These are phyloP conservation scores for Didymella glomerata DNA, from an alignment of 2,329 filamentous ascomycete genomes.

Conservation along the genomic window DNA sequence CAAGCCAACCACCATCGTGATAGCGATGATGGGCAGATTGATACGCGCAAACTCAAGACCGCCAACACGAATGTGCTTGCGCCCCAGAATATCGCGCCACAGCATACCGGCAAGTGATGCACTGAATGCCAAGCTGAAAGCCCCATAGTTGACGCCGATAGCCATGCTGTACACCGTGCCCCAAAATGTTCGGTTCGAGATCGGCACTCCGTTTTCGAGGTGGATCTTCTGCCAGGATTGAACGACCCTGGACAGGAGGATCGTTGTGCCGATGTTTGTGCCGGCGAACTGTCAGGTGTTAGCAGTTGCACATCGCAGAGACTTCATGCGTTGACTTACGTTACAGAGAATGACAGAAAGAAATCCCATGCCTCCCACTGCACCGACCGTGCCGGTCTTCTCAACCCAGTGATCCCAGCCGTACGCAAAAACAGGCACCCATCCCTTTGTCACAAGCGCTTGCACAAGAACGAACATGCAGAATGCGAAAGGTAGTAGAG, in stretches of 20 bases:
- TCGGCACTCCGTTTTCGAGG: constrained; percentile 54
- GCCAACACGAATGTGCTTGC: constrained; percentile 73
- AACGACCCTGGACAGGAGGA: constrained; percentile 74
- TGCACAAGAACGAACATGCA: constrained; percentile 80
- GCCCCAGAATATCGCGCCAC: constrained; percentile 73
- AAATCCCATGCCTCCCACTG: constrained; percentile 76
- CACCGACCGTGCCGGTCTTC: constrained; percentile 73
- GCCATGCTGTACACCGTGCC: constrained; percentile 79
- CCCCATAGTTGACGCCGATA: constrained; percentile 76
- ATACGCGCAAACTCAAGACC: constrained; percentile 72
- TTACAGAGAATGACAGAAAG: constrained; percentile 76
- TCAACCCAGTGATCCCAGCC: constrained; percentile 78
- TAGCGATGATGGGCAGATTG: constrained; percentile 75
- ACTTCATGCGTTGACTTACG: constrained; percentile 59
- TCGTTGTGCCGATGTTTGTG: constrained; percentile 79
- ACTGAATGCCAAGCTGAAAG: constrained; percentile 76
- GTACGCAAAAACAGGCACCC: constrained; percentile 76
- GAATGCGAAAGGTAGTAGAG: constrained; percentile 75
- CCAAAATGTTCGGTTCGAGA: constrained; percentile 74
- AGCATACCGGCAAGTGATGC: constrained; percentile 75
- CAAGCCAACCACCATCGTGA: constrained; percentile 71
- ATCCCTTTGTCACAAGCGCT: constrained; percentile 75
- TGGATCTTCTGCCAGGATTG: constrained; percentile 74
- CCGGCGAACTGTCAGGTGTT: constrained; percentile 68
- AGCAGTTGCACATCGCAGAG: neutral